phyloP scores from a whole-genome alignment of 2,329 filamentous ascomycete genomes.

The Hypocrella siamensis region DNA sequence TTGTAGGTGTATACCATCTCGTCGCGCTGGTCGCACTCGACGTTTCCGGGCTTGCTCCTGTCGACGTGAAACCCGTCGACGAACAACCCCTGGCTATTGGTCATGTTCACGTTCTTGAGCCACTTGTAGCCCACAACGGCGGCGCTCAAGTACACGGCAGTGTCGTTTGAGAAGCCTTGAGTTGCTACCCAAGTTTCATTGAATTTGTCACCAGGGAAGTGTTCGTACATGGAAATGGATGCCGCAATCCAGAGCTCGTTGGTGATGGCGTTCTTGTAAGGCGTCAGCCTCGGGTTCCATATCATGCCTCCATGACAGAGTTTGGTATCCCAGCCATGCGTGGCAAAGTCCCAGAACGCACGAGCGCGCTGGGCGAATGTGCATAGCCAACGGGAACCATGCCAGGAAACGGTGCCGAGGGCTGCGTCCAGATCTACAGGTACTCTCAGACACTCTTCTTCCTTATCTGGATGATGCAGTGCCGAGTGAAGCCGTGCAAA shows the following conservation, averaged over 20 bases:
- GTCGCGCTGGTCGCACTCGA: conserved; percentile 64
- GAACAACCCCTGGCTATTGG: conserved; percentile 57
- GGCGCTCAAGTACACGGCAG: conserved; percentile 53
- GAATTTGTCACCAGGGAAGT: conserved; percentile 71
- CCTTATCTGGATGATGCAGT: conserved; percentile 35
- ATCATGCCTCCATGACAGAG: conserved; percentile 80
- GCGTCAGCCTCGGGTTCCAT: conserved; percentile 67
- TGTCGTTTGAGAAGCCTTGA: conserved; percentile 18
- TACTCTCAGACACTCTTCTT: conserved; percentile 4
- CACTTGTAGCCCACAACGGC: conserved; percentile 69
- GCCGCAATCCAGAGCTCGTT: conserved; percentile 82
- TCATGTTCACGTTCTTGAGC: conserved; percentile 71
- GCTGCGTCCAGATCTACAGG: conserved; percentile 3
- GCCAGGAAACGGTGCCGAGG: conserved; percentile 39
- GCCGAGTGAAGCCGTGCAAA: conserved; percentile 58
- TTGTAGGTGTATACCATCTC: conserved; percentile 94
- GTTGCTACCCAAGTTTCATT: conserved; percentile 43
- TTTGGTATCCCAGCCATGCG: conserved; percentile 63
- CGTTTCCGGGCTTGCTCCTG: conserved; percentile 45
- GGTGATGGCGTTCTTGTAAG: conserved; percentile 95
- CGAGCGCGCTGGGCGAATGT: conserved; percentile 71
- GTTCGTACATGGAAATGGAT: conserved; percentile 75
- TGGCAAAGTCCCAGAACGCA: conserved; percentile 72
- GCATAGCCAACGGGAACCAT: conserved; percentile 59
- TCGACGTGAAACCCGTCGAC: conserved; percentile 79